Conservation (phyloP, 1,284 basidiomycete species). For the Ustilago xerochloae region DNA sequence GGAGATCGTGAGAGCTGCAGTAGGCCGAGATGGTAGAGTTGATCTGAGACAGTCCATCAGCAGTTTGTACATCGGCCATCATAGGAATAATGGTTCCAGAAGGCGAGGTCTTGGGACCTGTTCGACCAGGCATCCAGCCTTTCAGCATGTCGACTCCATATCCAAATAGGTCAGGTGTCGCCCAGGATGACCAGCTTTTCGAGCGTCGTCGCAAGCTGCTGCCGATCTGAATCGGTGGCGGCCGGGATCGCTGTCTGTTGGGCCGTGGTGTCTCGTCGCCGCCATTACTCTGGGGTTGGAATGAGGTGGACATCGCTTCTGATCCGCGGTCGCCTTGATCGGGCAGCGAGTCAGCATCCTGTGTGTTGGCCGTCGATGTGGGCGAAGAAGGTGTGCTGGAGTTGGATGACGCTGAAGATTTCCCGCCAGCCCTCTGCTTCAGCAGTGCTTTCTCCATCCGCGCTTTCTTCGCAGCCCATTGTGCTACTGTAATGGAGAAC, state of each 20-base stretch:
- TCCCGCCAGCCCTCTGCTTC: constrained; percentile 7
- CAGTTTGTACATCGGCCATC: constrained; percentile 46
- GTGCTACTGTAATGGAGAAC: constrained; percentile 45
- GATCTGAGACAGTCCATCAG: constrained; percentile 46
- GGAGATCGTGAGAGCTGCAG: constrained; percentile 45
- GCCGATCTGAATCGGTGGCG: constrained; percentile 21
- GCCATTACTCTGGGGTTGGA: background rate
- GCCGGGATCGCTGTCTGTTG: constrained; percentile 17
- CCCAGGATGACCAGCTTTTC: constrained; percentile 52
- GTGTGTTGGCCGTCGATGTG: constrained; percentile 8
- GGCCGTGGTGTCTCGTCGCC: constrained; percentile 34
- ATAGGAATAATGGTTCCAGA: constrained; percentile 53
- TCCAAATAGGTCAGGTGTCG: constrained; percentile 47
- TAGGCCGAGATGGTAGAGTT: constrained; percentile 54
- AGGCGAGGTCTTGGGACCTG: constrained; percentile 13
- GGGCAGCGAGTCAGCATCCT: constrained; percentile 9
- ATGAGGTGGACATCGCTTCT: background rate
- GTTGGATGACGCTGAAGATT: constrained; percentile 4
- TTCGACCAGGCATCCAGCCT: constrained; percentile 49
- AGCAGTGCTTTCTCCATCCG: constrained; percentile 37
- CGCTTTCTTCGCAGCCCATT: constrained; percentile 53
- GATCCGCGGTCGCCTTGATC: constrained; percentile 13
- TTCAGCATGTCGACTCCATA: constrained; percentile 56
- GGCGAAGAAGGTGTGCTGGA: constrained; percentile 32
- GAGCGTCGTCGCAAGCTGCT: constrained; percentile 17